phyloP scores from a whole-genome alignment of 345 rosid genomes.

The Eucalyptus brandiana region DNA sequence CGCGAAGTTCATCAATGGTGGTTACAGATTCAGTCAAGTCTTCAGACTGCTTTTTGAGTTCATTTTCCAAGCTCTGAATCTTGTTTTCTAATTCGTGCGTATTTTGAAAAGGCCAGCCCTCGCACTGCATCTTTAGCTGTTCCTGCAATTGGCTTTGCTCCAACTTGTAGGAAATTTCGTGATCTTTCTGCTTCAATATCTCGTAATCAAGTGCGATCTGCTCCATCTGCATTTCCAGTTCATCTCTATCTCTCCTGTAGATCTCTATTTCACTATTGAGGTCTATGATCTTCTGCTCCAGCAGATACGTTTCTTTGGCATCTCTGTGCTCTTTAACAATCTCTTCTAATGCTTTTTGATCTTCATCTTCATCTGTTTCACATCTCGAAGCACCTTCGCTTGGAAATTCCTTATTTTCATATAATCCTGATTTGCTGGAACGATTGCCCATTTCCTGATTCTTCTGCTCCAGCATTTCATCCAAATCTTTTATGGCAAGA shows the following conservation, averaged over 20 bases:
- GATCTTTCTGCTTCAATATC: conserved; percentile 88
- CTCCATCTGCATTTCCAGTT: conserved; percentile 87
- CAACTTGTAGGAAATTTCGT: conserved; percentile 49
- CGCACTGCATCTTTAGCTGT: conserved; percentile 65
- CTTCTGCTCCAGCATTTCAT: conserved; percentile 62
- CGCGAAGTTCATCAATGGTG: conserved; percentile 36
- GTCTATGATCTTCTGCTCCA: conserved; percentile 65
- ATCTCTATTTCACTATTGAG: conserved; percentile 68
- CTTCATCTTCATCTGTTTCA: conserved; percentile 66
- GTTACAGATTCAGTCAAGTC: conserved; percentile 35
- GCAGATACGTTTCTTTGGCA: conserved; percentile 28
- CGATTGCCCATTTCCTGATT: conserved; percentile 13
- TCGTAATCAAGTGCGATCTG: conserved; percentile 95
- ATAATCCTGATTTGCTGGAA: conserved; percentile 8
- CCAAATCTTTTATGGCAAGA: conserved; percentile 79
- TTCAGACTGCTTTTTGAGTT: conserved; percentile 26
- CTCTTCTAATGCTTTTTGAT: conserved; percentile 78
- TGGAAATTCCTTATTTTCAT: conserved; percentile 7
- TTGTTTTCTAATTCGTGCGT: conserved; percentile 35
- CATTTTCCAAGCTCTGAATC: conserved; percentile 33
- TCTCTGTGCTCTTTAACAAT: conserved; percentile 59
- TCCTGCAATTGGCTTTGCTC: conserved; percentile 88
- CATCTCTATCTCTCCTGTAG: conserved; percentile 71
- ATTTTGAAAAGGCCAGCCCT: conserved; percentile 37
- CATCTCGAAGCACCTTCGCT: conserved; percentile 8